phyloP scores from a whole-genome alignment of 352 stramenopile species.

The Phytophthora fragariae region DNA sequence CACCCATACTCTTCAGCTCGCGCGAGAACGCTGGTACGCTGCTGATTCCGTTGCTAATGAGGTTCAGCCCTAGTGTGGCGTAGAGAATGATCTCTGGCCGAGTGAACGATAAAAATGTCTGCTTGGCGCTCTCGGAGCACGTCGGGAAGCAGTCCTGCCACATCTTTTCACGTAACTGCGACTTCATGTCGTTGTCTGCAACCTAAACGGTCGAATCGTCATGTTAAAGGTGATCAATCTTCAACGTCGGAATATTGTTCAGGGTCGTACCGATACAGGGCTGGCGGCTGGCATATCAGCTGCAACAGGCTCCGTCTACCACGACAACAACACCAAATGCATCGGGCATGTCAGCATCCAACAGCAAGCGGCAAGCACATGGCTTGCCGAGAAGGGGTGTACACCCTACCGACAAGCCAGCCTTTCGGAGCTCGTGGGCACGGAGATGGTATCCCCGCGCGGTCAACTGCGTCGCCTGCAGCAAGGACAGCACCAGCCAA shows the following conservation, averaged over 20 bases:
- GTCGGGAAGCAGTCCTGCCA: constrained; percentile 86
- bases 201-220: constrained; percentile 28
- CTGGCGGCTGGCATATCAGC: constrained; percentile 23
- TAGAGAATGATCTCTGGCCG: constrained; percentile 83
- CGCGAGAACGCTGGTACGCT: constrained; percentile 83
- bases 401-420: constrained; percentile 45
- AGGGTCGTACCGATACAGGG: constrained; percentile 29
- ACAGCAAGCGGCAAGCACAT: neutral
- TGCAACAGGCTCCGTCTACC: constrained; percentile 27
- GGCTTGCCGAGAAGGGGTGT: constrained; percentile 28
- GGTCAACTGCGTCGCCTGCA: constrained; percentile 50
- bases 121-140: constrained; percentile 71
- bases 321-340: constrained; percentile 2
- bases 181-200: constrained; percentile 50
- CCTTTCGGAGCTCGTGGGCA: constrained; percentile 38
- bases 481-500: constrained; percentile 38
- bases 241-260: neutral
- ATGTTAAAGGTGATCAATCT: neutral
- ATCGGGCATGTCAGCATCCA: constrained; percentile 11
- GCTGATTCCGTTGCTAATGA: constrained; percentile 87
- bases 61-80: constrained; percentile 81
- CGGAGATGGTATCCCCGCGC: constrained; percentile 38
- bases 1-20: constrained; percentile 80
- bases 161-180: constrained; percentile 71
- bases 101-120: constrained; percentile 80